Base-by-base conservation (phyloP, 768 basidiomycete genomes). In the Suillus occidentalis region DNA sequence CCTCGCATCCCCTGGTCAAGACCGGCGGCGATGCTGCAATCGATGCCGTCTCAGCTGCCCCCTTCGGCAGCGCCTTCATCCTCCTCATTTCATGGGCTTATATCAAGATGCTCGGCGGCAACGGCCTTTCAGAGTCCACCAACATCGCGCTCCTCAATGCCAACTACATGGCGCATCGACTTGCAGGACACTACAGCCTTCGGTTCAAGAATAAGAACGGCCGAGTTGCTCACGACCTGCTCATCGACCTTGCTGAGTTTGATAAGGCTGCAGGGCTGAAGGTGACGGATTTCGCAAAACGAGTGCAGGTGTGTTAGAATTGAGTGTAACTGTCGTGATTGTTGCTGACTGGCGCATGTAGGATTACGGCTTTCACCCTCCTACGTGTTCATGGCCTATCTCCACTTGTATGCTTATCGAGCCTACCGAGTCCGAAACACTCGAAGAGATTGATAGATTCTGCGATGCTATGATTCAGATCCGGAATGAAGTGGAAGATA, bases 391-490 rank as follows among this genome's bases (percentile, higher is more conserved):
- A 7, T 99, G 97, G 97, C 97, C 97, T 7, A 95, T 93, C 67
- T 89, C 94, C 22, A 97, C 97, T 2, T 96, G 92, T 72, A 97
- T 97, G 94, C 84, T 97, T 61, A 97, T 98, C 67, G 97, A 99
- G 78, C 97, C 97, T 7, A 99, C 97, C 2, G 97, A 99, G 77
- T 96, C 94, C 0, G 97, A 99, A 79, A 88, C 92, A 0, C 83
- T 97, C 36, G 91, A 95, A 66, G 97, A 98, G 76, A 86, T 99
- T 61, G 94, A 99, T 72, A 86, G 90, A 88, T 99, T 99, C 82
- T 97, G 97, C 78, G 94, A 99, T 69, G 97, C 97, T 25, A 97
- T 99, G 94, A 96, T 99, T 68, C 87, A 91, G 68, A 99, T 99
- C 69, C 91, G 96, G 59, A 81, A 87, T 70, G 97, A 99, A 77